Conservation (phyloP, 352 stramenopile species). For the Phytophthora ohioensis region DNA sequence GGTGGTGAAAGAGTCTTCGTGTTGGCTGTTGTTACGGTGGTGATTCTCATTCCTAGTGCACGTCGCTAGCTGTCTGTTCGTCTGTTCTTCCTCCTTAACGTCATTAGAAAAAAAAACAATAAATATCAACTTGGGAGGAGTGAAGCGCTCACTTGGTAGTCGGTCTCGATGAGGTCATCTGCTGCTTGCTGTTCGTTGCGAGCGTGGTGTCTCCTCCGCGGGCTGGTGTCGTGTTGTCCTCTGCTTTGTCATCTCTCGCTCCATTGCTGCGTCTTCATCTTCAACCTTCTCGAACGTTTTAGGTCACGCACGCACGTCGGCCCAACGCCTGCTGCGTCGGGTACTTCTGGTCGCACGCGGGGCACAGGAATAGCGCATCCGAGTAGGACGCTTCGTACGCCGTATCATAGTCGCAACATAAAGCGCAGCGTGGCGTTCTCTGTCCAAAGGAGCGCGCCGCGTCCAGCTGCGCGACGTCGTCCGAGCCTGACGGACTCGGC, state of each 20-base stretch:
- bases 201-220: background rate
- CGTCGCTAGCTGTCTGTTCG: background rate
- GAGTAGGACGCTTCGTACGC: conserved; percentile 44
- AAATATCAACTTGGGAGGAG: conserved; percentile 37
- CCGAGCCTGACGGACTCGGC: conserved; percentile 57
- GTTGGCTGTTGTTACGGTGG: conserved; percentile 8
- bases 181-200: conserved; percentile 2
- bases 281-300: conserved; percentile 22
- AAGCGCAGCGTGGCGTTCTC: conserved; percentile 64
- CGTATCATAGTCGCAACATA: conserved; percentile 64
- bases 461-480: conserved; percentile 55
- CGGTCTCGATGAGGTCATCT: no score
- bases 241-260: background rate
- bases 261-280: conserved; percentile 8
- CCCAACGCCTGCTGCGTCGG: conserved; percentile 76
- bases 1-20: conserved; percentile 3
- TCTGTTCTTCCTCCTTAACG: conserved; percentile 24
- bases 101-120: conserved; percentile 29
- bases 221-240: background rate
- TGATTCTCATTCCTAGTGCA: conserved; percentile 20
- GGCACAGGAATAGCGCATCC: conserved; percentile 74
- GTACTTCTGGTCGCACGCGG: conserved; percentile 83
- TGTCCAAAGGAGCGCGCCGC: conserved; percentile 26
- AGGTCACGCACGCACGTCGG: conserved; percentile 58
- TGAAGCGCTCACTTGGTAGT: conserved; percentile 13